phyloP scores from a whole-genome alignment of 352 stramenopile genomes.

The Phytophthora tubulina region DNA sequence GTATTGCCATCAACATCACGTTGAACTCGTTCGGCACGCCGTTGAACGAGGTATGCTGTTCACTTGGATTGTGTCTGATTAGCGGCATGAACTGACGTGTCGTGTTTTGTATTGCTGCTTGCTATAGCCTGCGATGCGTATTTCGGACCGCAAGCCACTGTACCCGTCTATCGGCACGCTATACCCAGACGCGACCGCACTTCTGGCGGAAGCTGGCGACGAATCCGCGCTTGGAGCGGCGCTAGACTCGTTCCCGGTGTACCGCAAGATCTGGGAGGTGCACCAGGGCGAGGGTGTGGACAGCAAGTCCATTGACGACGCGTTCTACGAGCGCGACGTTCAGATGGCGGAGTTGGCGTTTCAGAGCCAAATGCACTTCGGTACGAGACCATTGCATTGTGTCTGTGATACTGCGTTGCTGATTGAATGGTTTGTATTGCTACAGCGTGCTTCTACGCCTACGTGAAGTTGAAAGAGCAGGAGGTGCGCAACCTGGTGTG shows the following conservation, averaged over 20 bases:
- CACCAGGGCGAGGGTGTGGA: slow-evolving; percentile 94
- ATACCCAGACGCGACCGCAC: slow-evolving; percentile 97
- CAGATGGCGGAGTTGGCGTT: slow-evolving; percentile 98
- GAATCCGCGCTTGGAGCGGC: slow-evolving; percentile 89
- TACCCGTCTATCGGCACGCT: slow-evolving; percentile 98
- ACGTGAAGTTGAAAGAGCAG: slow-evolving; percentile 99
- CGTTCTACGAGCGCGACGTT: slow-evolving; percentile 99
- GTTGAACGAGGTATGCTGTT: slow-evolving; percentile 77
- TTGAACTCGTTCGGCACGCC: slow-evolving; percentile 98
- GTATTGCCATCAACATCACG: slow-evolving; percentile 99
- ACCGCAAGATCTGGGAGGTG: slow-evolving; percentile 97
- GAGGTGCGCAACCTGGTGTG: slow-evolving; percentile 99
- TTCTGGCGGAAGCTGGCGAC: slow-evolving; percentile 94
- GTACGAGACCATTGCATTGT: slow-evolving; percentile 32
- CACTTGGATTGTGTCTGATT: slow-evolving; percentile 31
- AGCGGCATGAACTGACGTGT: neutral
- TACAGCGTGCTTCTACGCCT: slow-evolving; percentile 96
- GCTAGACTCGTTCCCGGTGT: slow-evolving; percentile 96
- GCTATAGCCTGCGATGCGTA: slow-evolving; percentile 94
- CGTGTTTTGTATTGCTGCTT: slow-evolving; percentile 5
- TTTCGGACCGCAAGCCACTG: slow-evolving; percentile 96
- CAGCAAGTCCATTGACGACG: slow-evolving; percentile 99
- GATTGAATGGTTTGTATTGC: slow-evolving; percentile 3
- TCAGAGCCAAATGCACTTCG: slow-evolving; percentile 99
- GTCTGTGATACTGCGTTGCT: neutral